Evolutionary conservation across 1,139 yeast genomes (phyloP).

Genomic region (Meyerozyma elateridarum): DNA sequence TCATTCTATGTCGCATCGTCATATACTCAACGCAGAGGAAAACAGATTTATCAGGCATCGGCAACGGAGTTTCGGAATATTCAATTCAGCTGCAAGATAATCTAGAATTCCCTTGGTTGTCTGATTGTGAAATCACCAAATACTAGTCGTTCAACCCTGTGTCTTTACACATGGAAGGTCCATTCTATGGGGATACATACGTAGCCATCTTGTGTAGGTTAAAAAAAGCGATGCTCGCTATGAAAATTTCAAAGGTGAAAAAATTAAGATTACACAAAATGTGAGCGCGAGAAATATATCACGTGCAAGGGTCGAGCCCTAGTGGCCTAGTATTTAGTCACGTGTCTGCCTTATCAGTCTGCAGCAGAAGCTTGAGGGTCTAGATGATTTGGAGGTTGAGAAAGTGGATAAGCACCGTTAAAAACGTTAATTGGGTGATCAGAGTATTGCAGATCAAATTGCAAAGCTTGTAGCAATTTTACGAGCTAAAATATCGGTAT

Average conservation of each 20-base stretch:
- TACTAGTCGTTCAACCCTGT: not conserved
- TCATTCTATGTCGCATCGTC: conserved; percentile 36
- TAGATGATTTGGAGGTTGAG: too few species aligned
- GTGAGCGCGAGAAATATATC: not conserved
- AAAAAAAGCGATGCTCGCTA: conserved; percentile 4
- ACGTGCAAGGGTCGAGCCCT: conserved; percentile 3
- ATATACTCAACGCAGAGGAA: conserved; percentile 37
- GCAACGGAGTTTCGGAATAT: conserved; percentile 29
- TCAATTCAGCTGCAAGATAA: conserved; percentile 39
- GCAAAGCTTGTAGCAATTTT: too few species aligned
- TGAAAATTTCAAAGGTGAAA: conserved; percentile 3
- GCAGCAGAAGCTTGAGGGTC: too few species aligned
- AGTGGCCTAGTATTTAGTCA: too few species aligned
- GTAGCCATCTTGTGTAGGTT: conserved; percentile 13
- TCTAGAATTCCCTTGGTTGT: conserved; percentile 41
- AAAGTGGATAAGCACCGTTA: too few species aligned
- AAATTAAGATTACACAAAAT: not conserved
- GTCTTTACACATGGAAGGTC: too few species aligned
- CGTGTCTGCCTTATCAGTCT: too few species aligned
- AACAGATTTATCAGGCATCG: conserved; percentile 48
- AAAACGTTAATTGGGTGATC: too few species aligned
- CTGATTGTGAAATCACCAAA: not conserved
- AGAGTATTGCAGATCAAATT: too few species aligned
- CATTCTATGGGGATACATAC: conserved; percentile 11
- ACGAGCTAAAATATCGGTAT: too few species aligned